Conservation (phyloP, 2,329 filamentous ascomycete species). For the Pseudogymnoascus sp. region DNA sequence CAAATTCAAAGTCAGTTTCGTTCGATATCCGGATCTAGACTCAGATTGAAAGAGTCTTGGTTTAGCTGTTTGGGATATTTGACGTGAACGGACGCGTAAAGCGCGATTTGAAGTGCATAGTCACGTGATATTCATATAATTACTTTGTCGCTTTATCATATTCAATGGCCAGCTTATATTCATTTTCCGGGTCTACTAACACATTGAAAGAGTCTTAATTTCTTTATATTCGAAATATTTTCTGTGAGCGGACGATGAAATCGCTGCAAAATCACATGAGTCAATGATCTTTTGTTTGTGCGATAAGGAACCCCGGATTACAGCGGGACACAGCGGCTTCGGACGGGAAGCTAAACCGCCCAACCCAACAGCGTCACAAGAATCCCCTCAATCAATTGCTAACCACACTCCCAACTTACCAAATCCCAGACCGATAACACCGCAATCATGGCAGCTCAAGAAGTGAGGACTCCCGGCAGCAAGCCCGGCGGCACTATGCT, state of each 20-base stretch:
- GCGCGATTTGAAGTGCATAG: background rate
- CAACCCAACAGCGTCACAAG: constrained; percentile 1
- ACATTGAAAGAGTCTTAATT: background rate
- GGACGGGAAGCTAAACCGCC: background rate
- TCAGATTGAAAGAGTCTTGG: background rate
- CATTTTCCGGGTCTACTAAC: background rate
- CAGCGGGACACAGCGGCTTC: constrained; percentile 1
- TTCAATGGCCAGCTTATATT: background rate
- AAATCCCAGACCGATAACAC: constrained; percentile 10
- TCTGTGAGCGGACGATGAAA: background rate
- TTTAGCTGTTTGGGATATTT: background rate
- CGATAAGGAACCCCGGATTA: constrained; percentile 2
- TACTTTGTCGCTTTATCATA: background rate
- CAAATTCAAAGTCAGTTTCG: background rate
- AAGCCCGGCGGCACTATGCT: constrained; percentile 39
- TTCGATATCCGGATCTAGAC: background rate
- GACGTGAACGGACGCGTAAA: background rate
- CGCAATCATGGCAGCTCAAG: constrained; percentile 21
- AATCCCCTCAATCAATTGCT: background rate
- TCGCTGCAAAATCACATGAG: background rate
- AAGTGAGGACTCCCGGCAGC: constrained; percentile 22
- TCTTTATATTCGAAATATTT: background rate
- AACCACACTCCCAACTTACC: background rate
- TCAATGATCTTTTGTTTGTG: background rate
- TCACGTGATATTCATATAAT: background rate